phyloP scores from a whole-genome alignment of 805 yeast genomes.

The Torulaspora microellipsoides region DNA sequence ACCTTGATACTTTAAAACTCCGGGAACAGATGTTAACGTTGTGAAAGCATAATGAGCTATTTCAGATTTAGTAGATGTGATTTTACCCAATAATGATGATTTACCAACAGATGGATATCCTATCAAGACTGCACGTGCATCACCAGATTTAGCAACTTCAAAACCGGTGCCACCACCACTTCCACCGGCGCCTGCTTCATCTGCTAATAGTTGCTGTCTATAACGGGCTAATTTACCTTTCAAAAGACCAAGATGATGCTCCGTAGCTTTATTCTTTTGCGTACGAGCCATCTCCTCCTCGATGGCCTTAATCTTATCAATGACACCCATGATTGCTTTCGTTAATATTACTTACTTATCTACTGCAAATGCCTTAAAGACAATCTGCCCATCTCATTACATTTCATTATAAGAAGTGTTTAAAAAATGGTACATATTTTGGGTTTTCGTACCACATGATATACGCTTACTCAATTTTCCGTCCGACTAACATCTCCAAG shows the following conservation, averaged over 20 bases:
- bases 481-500: no score
- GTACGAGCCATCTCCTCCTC: slow-evolving; percentile 93
- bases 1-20: slow-evolving; percentile 90
- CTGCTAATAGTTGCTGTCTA: slow-evolving; percentile 86
- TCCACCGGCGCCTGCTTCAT: slow-evolving; percentile 65
- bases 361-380: neutral
- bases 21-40: slow-evolving; percentile 94
- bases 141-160: slow-evolving; percentile 93
- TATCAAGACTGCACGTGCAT: slow-evolving; percentile 90
- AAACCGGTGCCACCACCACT: slow-evolving; percentile 87
- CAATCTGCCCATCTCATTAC: neutral
- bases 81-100: slow-evolving; percentile 81
- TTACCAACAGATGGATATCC: slow-evolving; percentile 99
- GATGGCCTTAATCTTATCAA: slow-evolving; percentile 79
- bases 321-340: slow-evolving; percentile 28
- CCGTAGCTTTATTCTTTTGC: slow-evolving; percentile 96
- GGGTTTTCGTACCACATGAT: neutral
- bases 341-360: neutral
- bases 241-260: slow-evolving; percentile 88
- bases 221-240: slow-evolving; percentile 93
- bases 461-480: no score
- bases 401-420: neutral
- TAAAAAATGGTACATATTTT: neutral
- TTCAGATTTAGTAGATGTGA: slow-evolving; percentile 90
- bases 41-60: slow-evolving; percentile 95